These are phyloP conservation scores for Casuarina glauca DNA, from an alignment of 306 rosid genomes.

Conservation along the genomic window DNA sequence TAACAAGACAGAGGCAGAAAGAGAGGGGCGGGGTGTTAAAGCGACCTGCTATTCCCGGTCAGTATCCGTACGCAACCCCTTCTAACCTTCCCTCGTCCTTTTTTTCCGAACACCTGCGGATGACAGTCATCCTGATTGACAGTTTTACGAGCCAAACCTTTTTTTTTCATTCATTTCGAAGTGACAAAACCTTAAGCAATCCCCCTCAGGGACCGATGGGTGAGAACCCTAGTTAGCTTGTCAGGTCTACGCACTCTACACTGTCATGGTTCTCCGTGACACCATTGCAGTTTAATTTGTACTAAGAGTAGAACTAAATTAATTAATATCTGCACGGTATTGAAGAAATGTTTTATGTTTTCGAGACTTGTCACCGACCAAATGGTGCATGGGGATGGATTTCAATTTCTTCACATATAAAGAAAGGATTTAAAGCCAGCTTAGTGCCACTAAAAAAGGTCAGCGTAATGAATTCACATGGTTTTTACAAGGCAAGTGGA, in stretches of 20 bases:
- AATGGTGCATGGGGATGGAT: too few relatives aligned
- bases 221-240: slow-evolving; percentile 38
- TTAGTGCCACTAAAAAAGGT: background rate
- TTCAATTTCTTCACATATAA: too few relatives aligned
- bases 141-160: slow-evolving; percentile 21
- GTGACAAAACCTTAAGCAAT: slow-evolving; percentile 80
- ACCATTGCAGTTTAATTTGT: background rate
- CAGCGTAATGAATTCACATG: background rate
- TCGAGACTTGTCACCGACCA: background rate
- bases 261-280: background rate
- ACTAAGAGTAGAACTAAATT: too few relatives aligned
- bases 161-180: slow-evolving; percentile 44
- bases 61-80: slow-evolving; percentile 26
- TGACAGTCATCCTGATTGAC: slow-evolving; percentile 59
- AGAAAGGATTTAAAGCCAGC: background rate
- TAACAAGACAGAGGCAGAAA: slow-evolving; percentile 24
- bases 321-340: background rate
- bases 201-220: slow-evolving; percentile 42
- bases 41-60: slow-evolving; percentile 48
- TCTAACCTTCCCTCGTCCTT: background rate
- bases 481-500: background rate
- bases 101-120: slow-evolving; percentile 19
- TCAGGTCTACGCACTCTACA: slow-evolving; percentile 25
- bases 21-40: background rate
- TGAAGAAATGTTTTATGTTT: background rate